These are phyloP conservation scores for Limtongia smithiae DNA, from an alignment of 805 yeast species.

Conservation along the genomic window DNA sequence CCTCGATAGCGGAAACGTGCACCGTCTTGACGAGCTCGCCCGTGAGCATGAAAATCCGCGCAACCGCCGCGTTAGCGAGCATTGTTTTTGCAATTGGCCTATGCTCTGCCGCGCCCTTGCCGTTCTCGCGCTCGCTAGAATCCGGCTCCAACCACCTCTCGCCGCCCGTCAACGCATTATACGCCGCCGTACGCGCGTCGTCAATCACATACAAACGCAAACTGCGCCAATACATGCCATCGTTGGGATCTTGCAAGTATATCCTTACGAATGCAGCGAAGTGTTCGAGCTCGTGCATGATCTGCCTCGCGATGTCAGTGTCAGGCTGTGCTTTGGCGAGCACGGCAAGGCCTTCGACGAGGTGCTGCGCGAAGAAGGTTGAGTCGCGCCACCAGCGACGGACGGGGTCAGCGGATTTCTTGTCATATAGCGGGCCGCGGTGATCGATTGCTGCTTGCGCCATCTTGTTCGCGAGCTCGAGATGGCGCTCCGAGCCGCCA, in stretches of 20 bases:
- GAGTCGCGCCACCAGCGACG: constrained; percentile 50
- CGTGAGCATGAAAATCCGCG: constrained; percentile 62
- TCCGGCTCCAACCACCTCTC: too few species aligned
- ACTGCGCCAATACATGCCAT: too few species aligned
- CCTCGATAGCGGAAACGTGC: too few species aligned
- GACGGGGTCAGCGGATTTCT: constrained; percentile 53
- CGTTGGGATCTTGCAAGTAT: too few species aligned
- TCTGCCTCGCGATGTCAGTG: constrained; percentile 33
- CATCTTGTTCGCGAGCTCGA: too few species aligned
- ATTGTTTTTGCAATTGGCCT: constrained; percentile 48
- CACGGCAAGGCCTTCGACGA: constrained; percentile 1
- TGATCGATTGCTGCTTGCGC: too few species aligned
- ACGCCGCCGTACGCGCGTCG: constrained; percentile 42
- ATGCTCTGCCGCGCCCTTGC: constrained; percentile 39
- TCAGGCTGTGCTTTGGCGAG: constrained; percentile 42
- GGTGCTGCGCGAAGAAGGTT: constrained; percentile 7
- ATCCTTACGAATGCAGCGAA: constrained; percentile 19
- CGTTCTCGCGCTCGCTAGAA: constrained; percentile 49
- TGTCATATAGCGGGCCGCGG: not conserved
- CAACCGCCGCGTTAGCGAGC: constrained; percentile 65
- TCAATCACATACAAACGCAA: too few species aligned
- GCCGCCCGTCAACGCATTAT: too few species aligned
- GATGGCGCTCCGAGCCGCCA: too few species aligned
- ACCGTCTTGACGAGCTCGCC: too few species aligned
- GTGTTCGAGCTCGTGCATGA: too few species aligned